phyloP scores from a whole-genome alignment of 164 flowering plant genomes.

The Stephania yunnanensis region DNA sequence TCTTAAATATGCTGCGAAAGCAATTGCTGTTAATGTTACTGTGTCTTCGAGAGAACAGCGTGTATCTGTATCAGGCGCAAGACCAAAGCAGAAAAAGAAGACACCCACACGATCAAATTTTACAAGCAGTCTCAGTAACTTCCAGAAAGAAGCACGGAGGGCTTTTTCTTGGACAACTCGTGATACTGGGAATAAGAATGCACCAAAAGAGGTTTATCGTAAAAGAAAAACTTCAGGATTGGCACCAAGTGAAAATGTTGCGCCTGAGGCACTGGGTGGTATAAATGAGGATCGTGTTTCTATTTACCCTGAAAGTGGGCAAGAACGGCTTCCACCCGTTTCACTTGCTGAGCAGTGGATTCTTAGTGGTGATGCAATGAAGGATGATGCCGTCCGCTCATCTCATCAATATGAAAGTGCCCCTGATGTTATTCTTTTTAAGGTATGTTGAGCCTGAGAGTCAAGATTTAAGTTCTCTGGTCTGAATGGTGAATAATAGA shows the following conservation, averaged over 20 bases:
- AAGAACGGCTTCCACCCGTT: constrained; percentile 81
- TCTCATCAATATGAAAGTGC: constrained; percentile 93
- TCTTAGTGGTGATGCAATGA: constrained; percentile 73
- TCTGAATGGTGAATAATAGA: neutral
- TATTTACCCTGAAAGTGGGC: constrained; percentile 63
- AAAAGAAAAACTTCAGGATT: constrained; percentile 94
- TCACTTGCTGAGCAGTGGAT: constrained; percentile 91
- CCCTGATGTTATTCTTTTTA: constrained; percentile 86
- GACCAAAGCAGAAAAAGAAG: constrained; percentile 61
- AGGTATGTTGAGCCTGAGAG: constrained; percentile 40
- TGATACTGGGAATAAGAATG: constrained; percentile 55
- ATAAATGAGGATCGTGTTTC: constrained; percentile 79
- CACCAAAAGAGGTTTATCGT: constrained; percentile 71
- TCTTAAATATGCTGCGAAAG: constrained; percentile 80
- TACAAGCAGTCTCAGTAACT: constrained; percentile 70
- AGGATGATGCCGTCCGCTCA: constrained; percentile 82
- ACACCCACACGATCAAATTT: constrained; percentile 61
- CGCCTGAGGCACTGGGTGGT: constrained; percentile 96
- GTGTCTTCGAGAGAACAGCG: constrained; percentile 71
- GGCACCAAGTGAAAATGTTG: constrained; percentile 66
- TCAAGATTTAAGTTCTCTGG: neutral
- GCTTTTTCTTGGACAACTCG: constrained; percentile 97
- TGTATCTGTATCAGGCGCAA: constrained; percentile 50
- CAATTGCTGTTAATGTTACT: constrained; percentile 63
- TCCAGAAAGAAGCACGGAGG: constrained; percentile 94